Evolutionary conservation across 2,329 filamentous ascomycete genomes (phyloP).

Genomic region (Pestalotiopsis sp.): DNA sequence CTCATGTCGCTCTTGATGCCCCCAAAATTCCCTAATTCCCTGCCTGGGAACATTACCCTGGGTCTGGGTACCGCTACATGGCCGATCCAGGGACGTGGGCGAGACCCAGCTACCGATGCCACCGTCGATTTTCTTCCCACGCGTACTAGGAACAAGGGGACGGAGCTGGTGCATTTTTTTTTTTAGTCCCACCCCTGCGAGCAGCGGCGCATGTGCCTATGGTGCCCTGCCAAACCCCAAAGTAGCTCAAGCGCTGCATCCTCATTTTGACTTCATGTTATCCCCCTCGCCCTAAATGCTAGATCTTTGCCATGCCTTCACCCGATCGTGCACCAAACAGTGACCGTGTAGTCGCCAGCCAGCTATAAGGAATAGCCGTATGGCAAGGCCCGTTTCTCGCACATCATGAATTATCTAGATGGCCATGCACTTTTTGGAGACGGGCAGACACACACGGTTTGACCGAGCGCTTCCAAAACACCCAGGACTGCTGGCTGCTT

Average conservation of each 20-base stretch:
- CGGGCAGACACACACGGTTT: neutral
- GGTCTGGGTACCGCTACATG: conserved; percentile 6
- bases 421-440: neutral
- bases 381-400: neutral
- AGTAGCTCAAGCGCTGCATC: conserved; percentile 9
- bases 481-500: neutral
- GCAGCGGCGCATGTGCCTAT: neutral
- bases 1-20: neutral
- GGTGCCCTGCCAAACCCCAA: conserved; percentile 10
- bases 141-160: conserved; percentile 10
- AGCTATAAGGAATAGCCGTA: neutral
- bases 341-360: neutral
- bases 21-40: neutral
- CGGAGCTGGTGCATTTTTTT: neutral
- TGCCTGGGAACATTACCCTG: neutral
- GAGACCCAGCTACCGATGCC: conserved; percentile 1
- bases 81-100: conserved; percentile 12
- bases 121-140: neutral
- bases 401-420: neutral
- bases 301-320: neutral
- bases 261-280: conserved; percentile 16
- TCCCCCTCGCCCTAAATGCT: conserved; percentile 7
- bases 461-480: neutral
- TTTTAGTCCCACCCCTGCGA: neutral
- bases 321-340: neutral